Percentiles rank a stretch among this genome's conserved stretches.
Evolutionary conservation across 169 alveolate species (phyloP).

Genomic region (Perkinsus chesapeaki): DNA sequence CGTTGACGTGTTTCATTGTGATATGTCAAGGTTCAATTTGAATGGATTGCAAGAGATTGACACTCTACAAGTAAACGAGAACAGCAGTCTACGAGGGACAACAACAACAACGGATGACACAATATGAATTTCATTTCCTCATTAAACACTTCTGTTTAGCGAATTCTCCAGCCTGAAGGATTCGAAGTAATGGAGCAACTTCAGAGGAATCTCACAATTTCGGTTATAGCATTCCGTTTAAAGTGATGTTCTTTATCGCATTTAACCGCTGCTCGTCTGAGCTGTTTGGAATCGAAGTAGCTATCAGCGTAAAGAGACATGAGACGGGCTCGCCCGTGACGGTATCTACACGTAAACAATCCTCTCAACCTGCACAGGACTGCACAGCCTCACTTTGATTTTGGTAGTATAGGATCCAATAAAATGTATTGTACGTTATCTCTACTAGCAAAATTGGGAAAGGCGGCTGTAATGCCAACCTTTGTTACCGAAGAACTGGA

Average conservation of each 20-base stretch:
- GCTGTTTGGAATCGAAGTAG: not conserved
- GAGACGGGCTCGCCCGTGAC: not conserved
- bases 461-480: not conserved
- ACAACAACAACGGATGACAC: too few species aligned
- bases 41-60: too few species aligned
- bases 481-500: not conserved
- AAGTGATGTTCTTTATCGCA: not conserved
- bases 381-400: not conserved
- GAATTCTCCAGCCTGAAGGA: not conserved
- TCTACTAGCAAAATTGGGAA: not conserved
- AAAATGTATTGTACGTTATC: not conserved
- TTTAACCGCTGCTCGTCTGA: not conserved
- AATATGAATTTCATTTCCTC: too few species aligned
- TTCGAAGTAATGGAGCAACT: not conserved
- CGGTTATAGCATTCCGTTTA: not conserved
- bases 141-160: not conserved
- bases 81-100: too few species aligned
- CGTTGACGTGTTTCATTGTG: too few species aligned
- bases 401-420: not conserved
- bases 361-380: not conserved
- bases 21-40: too few species aligned
- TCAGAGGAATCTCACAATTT: not conserved
- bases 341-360: not conserved
- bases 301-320: not conserved
- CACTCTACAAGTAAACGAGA: too few species aligned